These are phyloP conservation scores for Rhizopus sp. DNA, from an alignment of 371 early-diverging fungal species.

Conservation along the genomic window DNA sequence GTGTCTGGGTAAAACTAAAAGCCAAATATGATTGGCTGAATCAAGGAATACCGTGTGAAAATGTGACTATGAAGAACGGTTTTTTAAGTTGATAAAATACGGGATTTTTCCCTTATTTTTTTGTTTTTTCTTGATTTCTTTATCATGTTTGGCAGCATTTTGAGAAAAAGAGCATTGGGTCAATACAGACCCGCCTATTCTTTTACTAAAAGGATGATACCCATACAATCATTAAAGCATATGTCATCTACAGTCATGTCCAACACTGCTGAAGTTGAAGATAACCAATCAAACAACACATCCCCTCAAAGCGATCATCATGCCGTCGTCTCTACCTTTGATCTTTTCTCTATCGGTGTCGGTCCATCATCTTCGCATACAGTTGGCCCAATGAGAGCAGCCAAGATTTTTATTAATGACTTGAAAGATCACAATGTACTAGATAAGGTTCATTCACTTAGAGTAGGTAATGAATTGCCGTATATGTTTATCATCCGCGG, in stretches of 20 bases:
- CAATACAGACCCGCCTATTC: neutral
- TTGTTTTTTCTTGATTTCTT: neutral
- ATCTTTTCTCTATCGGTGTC: constrained; percentile 94
- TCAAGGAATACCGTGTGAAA: neutral
- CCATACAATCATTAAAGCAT: neutral
- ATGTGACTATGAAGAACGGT: neutral
- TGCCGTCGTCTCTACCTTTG: constrained; percentile 94
- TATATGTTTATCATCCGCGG: neutral
- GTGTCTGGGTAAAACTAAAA: constrained; percentile 1
- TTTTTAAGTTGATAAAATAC: neutral
- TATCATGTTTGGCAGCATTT: neutral
- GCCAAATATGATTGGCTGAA: neutral
- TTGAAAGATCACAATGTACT: constrained; percentile 74
- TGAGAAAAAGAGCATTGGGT: neutral
- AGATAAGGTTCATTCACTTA: constrained; percentile 66
- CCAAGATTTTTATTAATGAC: constrained; percentile 90
- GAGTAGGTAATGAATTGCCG: constrained; percentile 55
- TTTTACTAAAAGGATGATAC: neutral
- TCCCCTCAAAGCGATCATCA: constrained; percentile 52
- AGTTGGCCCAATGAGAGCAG: constrained; percentile 96
- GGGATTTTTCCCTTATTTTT: neutral
- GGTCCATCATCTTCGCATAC: constrained; percentile 93
- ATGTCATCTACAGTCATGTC: constrained; percentile 10
- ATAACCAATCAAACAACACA: neutral
- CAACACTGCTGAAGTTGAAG: constrained; percentile 8